Evolutionary conservation across 2,329 filamentous ascomycete species (phyloP), one percentile per base, ranked within the genome.

Genomic region (Cytospora piceae): DNA sequence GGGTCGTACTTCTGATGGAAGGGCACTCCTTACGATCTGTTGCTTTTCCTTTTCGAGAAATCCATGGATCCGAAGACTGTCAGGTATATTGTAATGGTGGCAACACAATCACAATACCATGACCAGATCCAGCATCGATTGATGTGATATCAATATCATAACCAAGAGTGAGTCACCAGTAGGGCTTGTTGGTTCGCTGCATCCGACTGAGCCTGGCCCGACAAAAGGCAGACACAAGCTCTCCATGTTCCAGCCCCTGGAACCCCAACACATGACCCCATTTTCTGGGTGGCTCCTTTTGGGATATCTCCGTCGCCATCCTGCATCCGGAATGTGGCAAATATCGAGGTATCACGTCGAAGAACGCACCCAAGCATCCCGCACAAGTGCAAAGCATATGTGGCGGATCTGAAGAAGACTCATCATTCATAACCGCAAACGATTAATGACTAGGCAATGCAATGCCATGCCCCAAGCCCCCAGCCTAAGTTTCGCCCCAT

Each of bases 31-130:
- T 53, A 39, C 46, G 53, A 14, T 27, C 31, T n/a, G 22, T 31
- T 31, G 31, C 31, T 31, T 31, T 31, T 2, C 9, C 12, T 31
- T 34, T n/a, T n/a, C n/a, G n/a, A n/a, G 22, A 20, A 11, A 61
- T 22, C 20, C 4, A 11, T n/a, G n/a, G 4, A 22, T 22, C 6
- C 2, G 27, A 24, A 53, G 20, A 53, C 22, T 2, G 22, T 17
- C 1, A 27, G 20, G 22, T 29, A 22, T 24, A 22, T 20, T n/a
- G 3, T 54, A 11, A 39, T n/a, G 37, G 58, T 42, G 32, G 49
- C 58, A 61, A 31, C 58, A 54, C 49, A 51, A 52, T 29, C 49
- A 54, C 53, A 51, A 4, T 54, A 61, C 58, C 49, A 27, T 22
- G 46, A 24, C n/a, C 39, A 61, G 37, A 61, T 54, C 49, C 53